Evolutionary conservation across 2,329 filamentous ascomycete genomes (phyloP), one percentile per base, ranked within the genome.

Genomic region (Microsporum canis): DNA sequence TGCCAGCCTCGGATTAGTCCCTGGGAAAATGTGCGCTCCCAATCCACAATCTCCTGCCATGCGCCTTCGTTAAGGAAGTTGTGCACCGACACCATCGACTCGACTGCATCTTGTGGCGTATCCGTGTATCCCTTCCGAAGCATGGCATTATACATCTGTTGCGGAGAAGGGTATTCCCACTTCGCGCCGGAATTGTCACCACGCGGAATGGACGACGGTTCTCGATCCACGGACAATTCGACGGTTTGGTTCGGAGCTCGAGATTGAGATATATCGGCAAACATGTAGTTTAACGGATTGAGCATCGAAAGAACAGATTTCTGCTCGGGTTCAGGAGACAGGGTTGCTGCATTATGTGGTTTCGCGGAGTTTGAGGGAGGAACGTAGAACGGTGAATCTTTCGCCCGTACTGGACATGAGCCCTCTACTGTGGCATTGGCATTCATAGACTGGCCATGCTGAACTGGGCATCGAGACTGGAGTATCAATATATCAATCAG

Each of bases 81-180:
- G 79, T 99, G 94, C 8, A 97, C 90, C 0, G 90, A 88, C 4
- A 99, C 94, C 94, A 99, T 99, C 70, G 87, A 86, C 75, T 96
- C 91, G 12, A 99, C 91, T 2, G 91, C 91, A 23, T 92, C 94
- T 60, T 90, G 84, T 61, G 95, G 91, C 0, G 94, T 97, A 72
- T 97, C 91, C 0, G 88, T 91, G 75, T 96, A 94, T 62, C 94
- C 94, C 76, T 99, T 99, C 65, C 94, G 87, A 64, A 97, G 78
- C 76, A 99, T 87, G 5, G 94, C 94, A 71, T 99, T 97, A 80
- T 97, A 99, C 94, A 99, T 99, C 76, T 99, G 94, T 77, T 99
- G 94, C 0, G 94, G 92, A 0, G 91, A 96, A 0, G 94, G 94
- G 72, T 99, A 99, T 75, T 97, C 94, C 94, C 94, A 99, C 69